Conservation (phyloP, 306 rosid species). For the Cucurbita moschata region DNA sequence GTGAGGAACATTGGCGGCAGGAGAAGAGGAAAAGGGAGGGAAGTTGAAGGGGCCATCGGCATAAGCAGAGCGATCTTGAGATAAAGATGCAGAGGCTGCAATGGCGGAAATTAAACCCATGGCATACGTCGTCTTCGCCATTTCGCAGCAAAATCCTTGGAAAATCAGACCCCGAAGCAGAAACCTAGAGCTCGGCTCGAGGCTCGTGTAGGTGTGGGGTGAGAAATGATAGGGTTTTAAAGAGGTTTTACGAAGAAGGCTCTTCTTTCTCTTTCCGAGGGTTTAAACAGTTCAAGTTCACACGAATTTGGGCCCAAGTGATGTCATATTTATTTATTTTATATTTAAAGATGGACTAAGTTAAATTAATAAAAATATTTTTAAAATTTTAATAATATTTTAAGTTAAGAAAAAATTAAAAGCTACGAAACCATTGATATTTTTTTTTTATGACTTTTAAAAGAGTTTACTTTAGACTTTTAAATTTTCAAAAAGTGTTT, state of each 20-base stretch:
- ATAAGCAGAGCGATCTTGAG: not conserved
- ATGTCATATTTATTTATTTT: too few relatives aligned
- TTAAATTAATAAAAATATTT: too few relatives aligned
- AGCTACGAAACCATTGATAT: too few relatives aligned
- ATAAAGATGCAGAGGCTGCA: slow-evolving; percentile 7
- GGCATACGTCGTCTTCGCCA: slow-evolving; percentile 2
- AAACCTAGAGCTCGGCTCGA: not conserved
- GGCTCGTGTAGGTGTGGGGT: not conserved
- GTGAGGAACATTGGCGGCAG: slow-evolving; percentile 1
- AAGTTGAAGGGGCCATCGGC: slow-evolving; percentile 13
- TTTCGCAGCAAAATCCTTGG: not conserved
- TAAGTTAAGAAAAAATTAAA: too few relatives aligned
- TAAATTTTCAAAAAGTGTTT: too few relatives aligned
- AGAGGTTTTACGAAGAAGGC: not conserved
- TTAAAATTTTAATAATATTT: too few relatives aligned
- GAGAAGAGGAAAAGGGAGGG: slow-evolving; percentile 4
- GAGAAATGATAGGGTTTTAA: slow-evolving; percentile 1
- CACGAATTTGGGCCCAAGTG: not conserved
- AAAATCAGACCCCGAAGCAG: not conserved
- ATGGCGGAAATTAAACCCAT: slow-evolving; percentile 12
- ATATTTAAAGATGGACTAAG: too few relatives aligned
- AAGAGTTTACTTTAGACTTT: too few relatives aligned
- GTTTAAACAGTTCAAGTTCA: not conserved
- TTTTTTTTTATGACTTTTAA: too few relatives aligned
- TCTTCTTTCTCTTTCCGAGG: not conserved